These are phyloP conservation scores for Ogataea methanolica DNA, from an alignment of 805 yeast genomes.

Conservation along the genomic window DNA sequence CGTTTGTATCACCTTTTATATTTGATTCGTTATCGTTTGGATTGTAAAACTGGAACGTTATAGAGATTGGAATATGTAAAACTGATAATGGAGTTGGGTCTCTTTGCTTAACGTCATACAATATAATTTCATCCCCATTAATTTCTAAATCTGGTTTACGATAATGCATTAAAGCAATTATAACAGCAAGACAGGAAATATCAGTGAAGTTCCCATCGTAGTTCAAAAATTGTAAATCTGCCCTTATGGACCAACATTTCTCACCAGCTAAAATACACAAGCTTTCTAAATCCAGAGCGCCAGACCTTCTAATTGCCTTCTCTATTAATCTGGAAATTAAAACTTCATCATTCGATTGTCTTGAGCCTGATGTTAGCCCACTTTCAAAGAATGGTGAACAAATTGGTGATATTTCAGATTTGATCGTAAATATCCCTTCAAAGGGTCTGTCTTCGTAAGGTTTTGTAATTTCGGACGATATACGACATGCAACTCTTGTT, in stretches of 20 bases:
- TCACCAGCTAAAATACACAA: slow-evolving; percentile 88
- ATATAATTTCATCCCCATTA: slow-evolving; percentile 55
- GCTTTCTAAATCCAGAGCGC: slow-evolving; percentile 86
- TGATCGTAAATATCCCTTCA: slow-evolving; percentile 82
- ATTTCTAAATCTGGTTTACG: slow-evolving; percentile 80
- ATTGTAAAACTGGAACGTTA: slow-evolving; percentile 83
- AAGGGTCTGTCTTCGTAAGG: slow-evolving; percentile 92
- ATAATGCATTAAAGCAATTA: slow-evolving; percentile 80
- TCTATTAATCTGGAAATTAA: slow-evolving; percentile 79
- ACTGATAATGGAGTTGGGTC: slow-evolving; percentile 84
- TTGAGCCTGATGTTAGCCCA: slow-evolving; percentile 35
- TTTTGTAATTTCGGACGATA: slow-evolving; percentile 68
- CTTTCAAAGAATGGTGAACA: slow-evolving; percentile 83
- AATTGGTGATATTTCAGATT: slow-evolving; percentile 86
- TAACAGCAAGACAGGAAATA: slow-evolving; percentile 84
- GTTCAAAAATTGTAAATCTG: slow-evolving; percentile 83
- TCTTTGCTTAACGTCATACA: slow-evolving; percentile 72
- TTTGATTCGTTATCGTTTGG: slow-evolving; percentile 61
- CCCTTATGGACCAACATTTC: slow-evolving; percentile 87
- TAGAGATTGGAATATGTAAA: slow-evolving; percentile 85
- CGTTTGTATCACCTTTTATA: slow-evolving; percentile 59
- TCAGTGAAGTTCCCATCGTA: slow-evolving; percentile 94
- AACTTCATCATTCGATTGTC: slow-evolving; percentile 72
- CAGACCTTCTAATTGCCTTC: slow-evolving; percentile 85
- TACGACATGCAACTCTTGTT: slow-evolving; percentile 66